A percentile compares a stretch with the other conserved stretches of the same genome.
Evolutionary conservation across 2,329 filamentous ascomycete genomes (phyloP).

Genomic region (Pseudogymnoascus sp.): DNA sequence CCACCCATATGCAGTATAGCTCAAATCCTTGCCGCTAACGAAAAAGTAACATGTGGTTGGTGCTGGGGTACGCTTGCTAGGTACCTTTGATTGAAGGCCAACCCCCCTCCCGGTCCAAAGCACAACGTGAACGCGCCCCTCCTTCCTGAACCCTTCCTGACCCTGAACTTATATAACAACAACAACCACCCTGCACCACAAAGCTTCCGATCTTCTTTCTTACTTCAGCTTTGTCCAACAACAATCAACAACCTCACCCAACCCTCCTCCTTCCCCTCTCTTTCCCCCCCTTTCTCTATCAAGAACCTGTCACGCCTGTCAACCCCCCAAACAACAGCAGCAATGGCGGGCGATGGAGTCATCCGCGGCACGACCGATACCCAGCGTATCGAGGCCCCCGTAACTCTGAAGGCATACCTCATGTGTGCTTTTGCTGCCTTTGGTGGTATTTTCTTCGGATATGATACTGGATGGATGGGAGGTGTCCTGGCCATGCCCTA

Average conservation of each 20-base stretch:
- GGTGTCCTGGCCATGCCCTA: conserved; percentile 47
- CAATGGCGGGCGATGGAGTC: conserved; percentile 2
- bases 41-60: background rate
- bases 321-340: background rate
- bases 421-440: conserved; percentile 63
- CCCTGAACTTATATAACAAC: conserved; percentile 3
- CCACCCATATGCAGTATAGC: background rate
- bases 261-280: background rate
- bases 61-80: background rate
- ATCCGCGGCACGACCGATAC: conserved; percentile 36
- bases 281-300: background rate
- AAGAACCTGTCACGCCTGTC: background rate
- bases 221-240: background rate
- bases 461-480: conserved; percentile 68
- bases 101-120: background rate
- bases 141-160: background rate
- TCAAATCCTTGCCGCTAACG: background rate
- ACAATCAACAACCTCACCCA: background rate
- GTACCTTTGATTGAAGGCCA: background rate
- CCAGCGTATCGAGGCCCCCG: conserved; percentile 54
- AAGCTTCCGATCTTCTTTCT: background rate
- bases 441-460: conserved; percentile 49
- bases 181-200: background rate
- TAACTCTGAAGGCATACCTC: conserved; percentile 59
- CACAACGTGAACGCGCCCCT: conserved; percentile 1